Conservation (phyloP, 1,284 basidiomycete species). For the Tilletia horrida region DNA sequence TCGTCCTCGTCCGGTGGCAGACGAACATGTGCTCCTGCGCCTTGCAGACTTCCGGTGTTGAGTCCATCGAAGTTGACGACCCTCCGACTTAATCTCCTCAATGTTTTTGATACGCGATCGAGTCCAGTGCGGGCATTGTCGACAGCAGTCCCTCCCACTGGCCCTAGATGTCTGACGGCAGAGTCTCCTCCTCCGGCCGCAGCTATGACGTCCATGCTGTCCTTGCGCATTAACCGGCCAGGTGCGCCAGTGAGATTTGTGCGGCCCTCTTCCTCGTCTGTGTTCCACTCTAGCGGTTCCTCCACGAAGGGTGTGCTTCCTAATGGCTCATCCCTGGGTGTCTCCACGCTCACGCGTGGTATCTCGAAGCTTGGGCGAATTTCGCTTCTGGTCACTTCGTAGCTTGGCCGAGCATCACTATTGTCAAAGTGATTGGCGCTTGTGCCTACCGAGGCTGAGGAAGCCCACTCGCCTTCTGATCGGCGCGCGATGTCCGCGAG, state of each 20-base stretch:
- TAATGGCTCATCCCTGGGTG: no score
- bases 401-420: background rate
- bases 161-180: background rate
- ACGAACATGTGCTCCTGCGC: constrained; percentile 27
- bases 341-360: no score
- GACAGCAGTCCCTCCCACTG: background rate
- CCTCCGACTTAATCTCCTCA: constrained; percentile 71
- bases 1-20: constrained; percentile 13
- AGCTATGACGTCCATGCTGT: constrained; percentile 10
- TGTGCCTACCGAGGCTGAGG: background rate
- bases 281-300: constrained; percentile 7
- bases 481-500: constrained; percentile 2
- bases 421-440: background rate
- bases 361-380: no score
- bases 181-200: background rate
- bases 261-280: constrained; percentile 12
- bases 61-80: constrained; percentile 71
- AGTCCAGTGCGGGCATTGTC: constrained; percentile 31
- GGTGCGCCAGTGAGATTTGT: constrained; percentile 4
- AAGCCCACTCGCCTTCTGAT: constrained; percentile 4
- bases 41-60: background rate
- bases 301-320: constrained; percentile 1
- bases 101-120: constrained; percentile 36
- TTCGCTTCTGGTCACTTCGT: background rate
- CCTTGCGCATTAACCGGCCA: background rate